Conservation (phyloP, 78 protist species). For the Bigelowiella natans region DNA sequence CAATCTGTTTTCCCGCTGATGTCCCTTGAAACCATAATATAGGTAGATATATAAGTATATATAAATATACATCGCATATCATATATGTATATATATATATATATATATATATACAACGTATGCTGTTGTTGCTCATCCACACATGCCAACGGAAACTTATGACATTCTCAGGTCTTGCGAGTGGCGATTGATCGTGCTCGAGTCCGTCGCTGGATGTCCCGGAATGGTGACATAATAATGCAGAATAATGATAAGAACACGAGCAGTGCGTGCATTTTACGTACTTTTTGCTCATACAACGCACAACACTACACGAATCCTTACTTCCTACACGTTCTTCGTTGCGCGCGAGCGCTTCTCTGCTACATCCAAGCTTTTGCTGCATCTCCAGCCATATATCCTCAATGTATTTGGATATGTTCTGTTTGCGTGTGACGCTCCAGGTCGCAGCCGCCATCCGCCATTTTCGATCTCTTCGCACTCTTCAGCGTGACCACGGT, state of each 20-base stretch:
- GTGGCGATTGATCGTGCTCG: neutral
- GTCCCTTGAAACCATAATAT: too few species aligned
- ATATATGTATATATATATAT: neutral
- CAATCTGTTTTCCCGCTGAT: too few species aligned
- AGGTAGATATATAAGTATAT: neutral
- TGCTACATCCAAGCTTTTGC: too few species aligned
- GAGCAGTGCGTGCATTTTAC: too few species aligned
- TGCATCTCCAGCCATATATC: too few species aligned
- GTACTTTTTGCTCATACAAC: too few species aligned
- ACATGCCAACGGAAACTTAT: neutral
- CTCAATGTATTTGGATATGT: too few species aligned
- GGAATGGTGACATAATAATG: too few species aligned
- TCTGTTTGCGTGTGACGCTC: constrained; percentile 60
- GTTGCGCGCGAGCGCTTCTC: too few species aligned
- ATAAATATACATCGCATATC: neutral
- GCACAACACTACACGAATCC: too few species aligned
- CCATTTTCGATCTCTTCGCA: constrained; percentile 66
- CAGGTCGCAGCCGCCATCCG: constrained; percentile 56
- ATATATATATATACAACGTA: neutral
- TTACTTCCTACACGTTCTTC: too few species aligned
- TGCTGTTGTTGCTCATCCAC: neutral
- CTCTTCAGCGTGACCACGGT: constrained; percentile 53
- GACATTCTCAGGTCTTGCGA: neutral
- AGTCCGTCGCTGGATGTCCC: neutral
- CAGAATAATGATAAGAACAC: too few species aligned